Evolutionary conservation across 2,329 filamentous ascomycete genomes (phyloP).

Genomic region (Xylariaceae sp.): DNA sequence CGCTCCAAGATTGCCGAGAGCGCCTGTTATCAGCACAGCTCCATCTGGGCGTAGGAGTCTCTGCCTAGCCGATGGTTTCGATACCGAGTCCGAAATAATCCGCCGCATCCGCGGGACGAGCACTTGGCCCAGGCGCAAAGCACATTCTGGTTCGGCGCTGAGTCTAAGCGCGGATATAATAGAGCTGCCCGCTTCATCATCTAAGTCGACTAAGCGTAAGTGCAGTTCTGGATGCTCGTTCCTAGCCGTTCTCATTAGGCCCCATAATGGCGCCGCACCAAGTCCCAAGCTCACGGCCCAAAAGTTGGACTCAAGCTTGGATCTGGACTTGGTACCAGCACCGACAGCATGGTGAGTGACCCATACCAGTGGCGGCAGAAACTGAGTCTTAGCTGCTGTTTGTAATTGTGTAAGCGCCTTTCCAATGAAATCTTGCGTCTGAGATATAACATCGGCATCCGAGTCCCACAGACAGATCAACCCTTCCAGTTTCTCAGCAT

Average conservation of each 20-base stretch:
- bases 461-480: slow-evolving; percentile 36
- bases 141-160: slow-evolving; percentile 31
- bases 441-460: slow-evolving; percentile 26
- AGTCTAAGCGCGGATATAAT: slow-evolving; percentile 26
- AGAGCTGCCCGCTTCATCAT: slow-evolving; percentile 11
- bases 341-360: slow-evolving; percentile 35
- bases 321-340: slow-evolving; percentile 23
- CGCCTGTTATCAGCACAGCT: slow-evolving; percentile 39
- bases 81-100: background rate
- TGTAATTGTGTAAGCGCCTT: slow-evolving; percentile 36
- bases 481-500: slow-evolving; percentile 34
- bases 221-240: slow-evolving; percentile 39
- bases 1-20: slow-evolving; percentile 37
- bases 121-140: slow-evolving; percentile 27
- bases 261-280: slow-evolving; percentile 37
- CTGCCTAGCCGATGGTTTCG: slow-evolving; percentile 12
- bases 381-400: slow-evolving; percentile 27
- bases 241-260: slow-evolving; percentile 38
- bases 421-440: slow-evolving; percentile 27
- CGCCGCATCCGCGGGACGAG: slow-evolving; percentile 33
- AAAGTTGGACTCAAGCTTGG: no score
- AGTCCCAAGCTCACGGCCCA: slow-evolving; percentile 26
- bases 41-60: slow-evolving; percentile 32
- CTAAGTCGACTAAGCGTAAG: slow-evolving; percentile 36
- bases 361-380: slow-evolving; percentile 34